Conservation (phyloP, 2,329 filamentous ascomycete species). For the Escovopsis weberi region DNA sequence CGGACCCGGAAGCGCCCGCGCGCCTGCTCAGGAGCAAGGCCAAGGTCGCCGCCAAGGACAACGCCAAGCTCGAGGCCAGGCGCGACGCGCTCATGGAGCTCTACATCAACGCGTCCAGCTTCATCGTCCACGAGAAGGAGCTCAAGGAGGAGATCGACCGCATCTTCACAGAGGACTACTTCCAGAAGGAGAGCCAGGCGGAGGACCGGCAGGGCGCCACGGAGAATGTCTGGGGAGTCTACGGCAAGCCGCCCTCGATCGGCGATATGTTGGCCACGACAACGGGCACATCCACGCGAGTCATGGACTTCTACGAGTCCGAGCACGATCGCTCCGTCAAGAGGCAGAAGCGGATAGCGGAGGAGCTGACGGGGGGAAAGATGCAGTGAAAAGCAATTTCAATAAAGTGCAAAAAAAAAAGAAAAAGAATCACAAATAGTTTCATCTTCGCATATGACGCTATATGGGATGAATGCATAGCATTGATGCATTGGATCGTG, state of each 20-base stretch:
- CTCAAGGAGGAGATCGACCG: constrained; percentile 59
- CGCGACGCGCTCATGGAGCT: constrained; percentile 67
- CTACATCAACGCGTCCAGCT: constrained; percentile 75
- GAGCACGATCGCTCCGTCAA: constrained; percentile 31
- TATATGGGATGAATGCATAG: too few species aligned
- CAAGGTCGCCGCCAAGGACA: constrained; percentile 26
- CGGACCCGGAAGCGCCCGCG: constrained; percentile 47
- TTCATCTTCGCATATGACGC: too few species aligned
- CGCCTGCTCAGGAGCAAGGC: constrained; percentile 34
- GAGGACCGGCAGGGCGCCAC: constrained; percentile 18
- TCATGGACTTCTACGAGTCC: constrained; percentile 21
- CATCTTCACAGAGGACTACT: constrained; percentile 55
- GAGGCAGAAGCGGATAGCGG: constrained; percentile 40
- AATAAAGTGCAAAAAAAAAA: too few species aligned
- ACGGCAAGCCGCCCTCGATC: constrained; percentile 31
- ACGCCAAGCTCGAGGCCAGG: constrained; percentile 40
- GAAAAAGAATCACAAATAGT: too few species aligned
- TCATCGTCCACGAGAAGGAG: constrained; percentile 72
- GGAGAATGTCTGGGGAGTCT: constrained; percentile 39
- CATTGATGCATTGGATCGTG: too few species aligned
- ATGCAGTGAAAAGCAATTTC: constrained; percentile 22
- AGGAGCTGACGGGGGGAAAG: constrained; percentile 46
- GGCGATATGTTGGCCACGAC: constrained; percentile 27
- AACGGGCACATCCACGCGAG: constrained; percentile 19
- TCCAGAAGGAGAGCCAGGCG: constrained; percentile 22